phyloP scores from a whole-genome alignment of 176 grass and related monocot species.

The Ampelocalamus luodianensis region DNA sequence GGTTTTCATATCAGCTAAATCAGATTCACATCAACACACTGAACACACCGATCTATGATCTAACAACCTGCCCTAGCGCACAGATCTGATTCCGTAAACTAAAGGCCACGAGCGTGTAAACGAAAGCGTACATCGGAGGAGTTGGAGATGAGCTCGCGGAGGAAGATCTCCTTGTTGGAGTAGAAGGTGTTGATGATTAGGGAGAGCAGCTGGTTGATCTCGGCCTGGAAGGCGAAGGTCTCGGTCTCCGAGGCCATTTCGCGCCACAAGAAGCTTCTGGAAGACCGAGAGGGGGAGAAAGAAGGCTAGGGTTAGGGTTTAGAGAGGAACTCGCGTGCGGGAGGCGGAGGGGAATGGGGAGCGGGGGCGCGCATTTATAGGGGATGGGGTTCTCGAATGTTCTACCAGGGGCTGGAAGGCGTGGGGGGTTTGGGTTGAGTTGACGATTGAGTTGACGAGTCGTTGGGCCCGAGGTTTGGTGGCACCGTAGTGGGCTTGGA shows the following conservation, averaged over 20 bases:
- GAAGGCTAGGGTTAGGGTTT: slow-evolving; percentile 49
- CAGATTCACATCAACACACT: not conserved
- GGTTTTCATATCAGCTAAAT: not conserved
- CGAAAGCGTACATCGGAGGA: slow-evolving; percentile 69
- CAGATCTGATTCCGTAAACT: slow-evolving; percentile 24
- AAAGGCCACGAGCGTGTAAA: not conserved
- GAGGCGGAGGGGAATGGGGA: not conserved
- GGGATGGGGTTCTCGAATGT: slow-evolving; percentile 64
- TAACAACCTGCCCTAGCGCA: no score
- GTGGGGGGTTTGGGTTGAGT: not conserved
- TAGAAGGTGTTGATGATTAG: slow-evolving; percentile 99
- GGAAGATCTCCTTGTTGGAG: slow-evolving; percentile 99
- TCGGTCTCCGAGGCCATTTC: slow-evolving; percentile 83
- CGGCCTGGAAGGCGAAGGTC: slow-evolving; percentile 97
- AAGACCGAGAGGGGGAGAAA: not conserved
- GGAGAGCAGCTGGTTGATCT: slow-evolving; percentile 94
- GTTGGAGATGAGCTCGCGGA: slow-evolving; percentile 91
- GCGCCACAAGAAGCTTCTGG: not conserved
- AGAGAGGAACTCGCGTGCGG: not conserved
- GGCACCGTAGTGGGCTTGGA: not conserved
- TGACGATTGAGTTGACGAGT: slow-evolving; percentile 26
- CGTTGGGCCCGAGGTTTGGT: not conserved
- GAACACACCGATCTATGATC: not conserved
- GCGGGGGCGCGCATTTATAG: slow-evolving; percentile 30
- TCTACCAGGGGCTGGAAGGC: slow-evolving; percentile 50